Evolutionary conservation across 192 early-diverging fungal species (phyloP).

Genomic region (Coemansia sp.): DNA sequence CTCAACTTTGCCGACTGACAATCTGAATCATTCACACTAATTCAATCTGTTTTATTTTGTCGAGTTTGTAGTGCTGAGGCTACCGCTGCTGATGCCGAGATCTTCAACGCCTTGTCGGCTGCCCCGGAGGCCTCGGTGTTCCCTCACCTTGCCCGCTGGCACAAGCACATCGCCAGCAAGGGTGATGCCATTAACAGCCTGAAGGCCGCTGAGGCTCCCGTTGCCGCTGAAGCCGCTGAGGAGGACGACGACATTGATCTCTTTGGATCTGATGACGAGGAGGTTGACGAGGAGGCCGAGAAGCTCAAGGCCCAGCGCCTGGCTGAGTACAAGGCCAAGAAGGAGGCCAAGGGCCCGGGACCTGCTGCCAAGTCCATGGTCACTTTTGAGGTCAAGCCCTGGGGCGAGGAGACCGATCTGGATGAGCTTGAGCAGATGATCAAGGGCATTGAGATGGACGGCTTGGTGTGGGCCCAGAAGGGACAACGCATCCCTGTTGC

Average conservation of each 20-base stretch:
- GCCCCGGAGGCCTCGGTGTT: constrained; percentile 72
- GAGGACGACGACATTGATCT: constrained; percentile 96
- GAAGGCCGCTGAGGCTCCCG: constrained; percentile 56
- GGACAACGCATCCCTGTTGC: constrained; percentile 79
- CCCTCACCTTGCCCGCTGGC: constrained; percentile 94
- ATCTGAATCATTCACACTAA: neutral
- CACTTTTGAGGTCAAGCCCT: constrained; percentile 94
- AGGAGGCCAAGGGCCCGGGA: constrained; percentile 81
- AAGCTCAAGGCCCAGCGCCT: constrained; percentile 83
- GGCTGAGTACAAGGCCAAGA: constrained; percentile 87
- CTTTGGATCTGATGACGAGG: constrained; percentile 89
- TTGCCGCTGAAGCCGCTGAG: constrained; percentile 62
- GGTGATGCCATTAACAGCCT: constrained; percentile 33
- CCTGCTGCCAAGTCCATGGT: constrained; percentile 89
- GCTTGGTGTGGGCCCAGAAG: constrained; percentile 83
- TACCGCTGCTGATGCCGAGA: constrained; percentile 81
- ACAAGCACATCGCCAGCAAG: constrained; percentile 79
- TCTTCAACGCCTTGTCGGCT: constrained; percentile 75
- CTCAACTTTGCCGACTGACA: neutral
- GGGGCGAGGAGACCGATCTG: constrained; percentile 96
- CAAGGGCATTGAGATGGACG: constrained; percentile 77
- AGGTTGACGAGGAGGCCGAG: constrained; percentile 90
- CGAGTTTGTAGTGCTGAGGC: constrained; percentile 59
- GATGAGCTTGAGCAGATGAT: constrained; percentile 70
- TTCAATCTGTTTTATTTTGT: neutral